These are phyloP conservation scores for Cucurbita ficifolia DNA, from an alignment of 306 rosid species.

Conservation along the genomic window DNA sequence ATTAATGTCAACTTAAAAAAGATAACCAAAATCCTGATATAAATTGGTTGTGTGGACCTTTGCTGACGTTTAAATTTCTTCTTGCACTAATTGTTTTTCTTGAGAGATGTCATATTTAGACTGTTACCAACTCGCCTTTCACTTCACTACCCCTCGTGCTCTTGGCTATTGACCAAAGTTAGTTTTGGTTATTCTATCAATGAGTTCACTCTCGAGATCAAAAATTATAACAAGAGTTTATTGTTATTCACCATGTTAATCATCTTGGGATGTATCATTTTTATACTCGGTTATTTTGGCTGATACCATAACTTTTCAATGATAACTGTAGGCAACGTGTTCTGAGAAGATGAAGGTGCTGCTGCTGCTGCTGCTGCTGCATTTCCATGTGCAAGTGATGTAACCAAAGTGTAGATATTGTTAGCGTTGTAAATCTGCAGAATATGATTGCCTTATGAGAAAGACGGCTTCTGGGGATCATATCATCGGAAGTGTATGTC, in stretches of 20 bases:
- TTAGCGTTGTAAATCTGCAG: background rate
- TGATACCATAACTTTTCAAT: slow-evolving; percentile 4
- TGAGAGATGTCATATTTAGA: background rate
- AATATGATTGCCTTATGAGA: background rate
- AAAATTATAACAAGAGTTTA: background rate
- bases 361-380: background rate
- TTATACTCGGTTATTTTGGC: background rate
- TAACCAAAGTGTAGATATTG: slow-evolving; percentile 2
- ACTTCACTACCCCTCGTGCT: background rate
- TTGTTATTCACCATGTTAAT: background rate
- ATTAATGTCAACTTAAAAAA: background rate
- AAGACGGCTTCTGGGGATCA: background rate
- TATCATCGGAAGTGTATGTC: background rate
- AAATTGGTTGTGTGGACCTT: background rate
- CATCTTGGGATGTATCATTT: background rate
- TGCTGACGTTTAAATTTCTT: background rate
- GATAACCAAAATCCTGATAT: background rate
- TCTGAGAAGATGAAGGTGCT: slow-evolving; percentile 2
- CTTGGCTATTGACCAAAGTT: background rate
- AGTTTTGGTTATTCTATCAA: background rate
- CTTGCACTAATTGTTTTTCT: background rate
- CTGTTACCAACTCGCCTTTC: background rate
- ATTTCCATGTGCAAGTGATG: background rate
- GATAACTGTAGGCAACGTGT: slow-evolving; percentile 3
- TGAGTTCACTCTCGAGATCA: background rate